phyloP scores from a whole-genome alignment of 805 yeast genomes.

The Suhomyces emberorum region DNA sequence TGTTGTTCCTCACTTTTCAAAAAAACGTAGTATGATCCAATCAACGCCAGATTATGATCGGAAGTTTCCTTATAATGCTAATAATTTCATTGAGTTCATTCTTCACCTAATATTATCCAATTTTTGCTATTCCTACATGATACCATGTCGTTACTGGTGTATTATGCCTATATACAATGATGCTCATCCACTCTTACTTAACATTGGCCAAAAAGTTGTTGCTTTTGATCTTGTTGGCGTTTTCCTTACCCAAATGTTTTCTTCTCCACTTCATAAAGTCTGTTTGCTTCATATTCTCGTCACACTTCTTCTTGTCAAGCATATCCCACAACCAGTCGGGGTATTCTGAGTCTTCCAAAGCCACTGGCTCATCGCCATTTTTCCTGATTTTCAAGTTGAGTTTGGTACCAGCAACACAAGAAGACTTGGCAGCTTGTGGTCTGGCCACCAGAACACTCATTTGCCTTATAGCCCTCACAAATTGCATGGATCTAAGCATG shows the following conservation, averaged over 20 bases:
- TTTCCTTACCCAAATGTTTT: constrained; percentile 63
- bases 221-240: constrained; percentile 67
- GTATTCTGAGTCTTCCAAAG: constrained; percentile 81
- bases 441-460: not conserved
- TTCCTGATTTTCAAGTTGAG: constrained; percentile 72
- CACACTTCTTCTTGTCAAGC: constrained; percentile 63
- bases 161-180: not conserved
- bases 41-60: too few relatives aligned
- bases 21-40: too few relatives aligned
- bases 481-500: constrained; percentile 2
- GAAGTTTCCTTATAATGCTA: too few relatives aligned
- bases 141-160: not conserved
- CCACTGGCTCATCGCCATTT: constrained; percentile 83
- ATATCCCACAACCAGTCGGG: constrained; percentile 95
- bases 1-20: too few relatives aligned
- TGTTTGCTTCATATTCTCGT: constrained; percentile 51
- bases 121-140: too few relatives aligned
- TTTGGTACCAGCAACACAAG: constrained; percentile 69
- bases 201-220: constrained; percentile 72
- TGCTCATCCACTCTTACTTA: constrained; percentile 22
- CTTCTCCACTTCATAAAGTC: constrained; percentile 65
- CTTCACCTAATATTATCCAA: too few relatives aligned
- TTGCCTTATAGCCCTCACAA: not conserved
- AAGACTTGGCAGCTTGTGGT: constrained; percentile 29
- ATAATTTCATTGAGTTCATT: too few relatives aligned